Evolutionary conservation across 495 filamentous ascomycete genomes (phyloP), one percentile per base, ranked within the genome.

Genomic region (Neurospora tetraspora): DNA sequence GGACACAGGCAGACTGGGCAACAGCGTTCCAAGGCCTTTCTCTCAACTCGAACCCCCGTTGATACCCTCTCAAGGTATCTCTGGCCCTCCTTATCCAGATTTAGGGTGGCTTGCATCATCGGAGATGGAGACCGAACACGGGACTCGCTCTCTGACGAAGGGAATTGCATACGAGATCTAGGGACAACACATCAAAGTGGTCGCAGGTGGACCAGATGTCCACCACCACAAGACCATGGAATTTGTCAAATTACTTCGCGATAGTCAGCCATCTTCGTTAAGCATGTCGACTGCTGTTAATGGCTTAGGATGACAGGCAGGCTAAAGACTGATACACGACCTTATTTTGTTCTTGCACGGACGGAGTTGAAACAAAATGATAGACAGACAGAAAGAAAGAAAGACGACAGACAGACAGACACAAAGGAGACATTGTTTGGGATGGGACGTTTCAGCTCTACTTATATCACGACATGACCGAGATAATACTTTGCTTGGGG

Each of bases 21-120:
- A 81, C 76, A 10, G 74, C 79, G 16, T 88, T 88, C 75, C 86
- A 88, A 72, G 83, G 86, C 16, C 77, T 88, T 5, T 88, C 86
- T 3, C 80, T 88, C 73, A 87, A 86, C 75, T 78, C 23, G 27
- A 65, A 65, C 27, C 53, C 81, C 43, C 85, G 85, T 69, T 87
- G 74, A 83, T 71, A 31, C 3, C 23, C 39, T 11, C 11, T 12
- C 10, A 38, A 38, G 38, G 20, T 70, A 16, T 37, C 12, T n/a
- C 34, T 31, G 68, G 18, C 39, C 12, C 27, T 70, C 59, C 45
- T 59, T 70, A 69, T 53, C 20, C 20, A 27, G 47, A 14, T 14
- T 27, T 59, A 5, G 11, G 11, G 14, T 47, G 70, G 38, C 71
- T 74, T 73, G 39, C 68, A 74, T 74, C 47, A 12, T 23, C 11